Base-by-base conservation (phyloP, 768 basidiomycete species). In the Naganishia randhawae region DNA sequence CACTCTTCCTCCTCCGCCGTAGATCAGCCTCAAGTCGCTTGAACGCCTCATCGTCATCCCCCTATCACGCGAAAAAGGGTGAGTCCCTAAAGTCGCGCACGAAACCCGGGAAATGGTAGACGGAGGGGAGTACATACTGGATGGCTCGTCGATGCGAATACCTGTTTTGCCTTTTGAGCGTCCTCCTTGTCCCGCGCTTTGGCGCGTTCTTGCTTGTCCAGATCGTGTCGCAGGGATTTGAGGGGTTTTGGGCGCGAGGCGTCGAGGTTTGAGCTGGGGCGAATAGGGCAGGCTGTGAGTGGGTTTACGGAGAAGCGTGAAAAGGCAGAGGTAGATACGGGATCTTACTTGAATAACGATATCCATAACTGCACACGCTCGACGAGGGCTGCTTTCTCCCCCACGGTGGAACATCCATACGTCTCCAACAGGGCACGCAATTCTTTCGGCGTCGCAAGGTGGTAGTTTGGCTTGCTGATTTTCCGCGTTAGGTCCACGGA, bases 341-440 rank as follows among this genome's bases (percentile, higher is more conserved):
- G n/a, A n/a, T n/a, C 69, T n/a, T 31, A 71, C 70, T 79, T 79
- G 71, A 69, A 77, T 7, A 79, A 67, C 22, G 76, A 71, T n/a
- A 79, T 79, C 76, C 77, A 79, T 63, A 77, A 70, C 68, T 76
- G 75, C 0, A 77, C 52, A 29, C 78, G 67, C 9, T 70, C 41
- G 17, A 66, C 51, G 9, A 79, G 71, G 2, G 68, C 50, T 0
- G 61, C 31, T 64, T 75, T 76, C 65, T 79, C 78, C 14, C 78
- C 78, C 16, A 57, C 53, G 0, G 75, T 75, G 2, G 73, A 62
- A 3, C 77, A 67, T 6, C 70, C 67, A 53, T 77, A 71, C n/a
- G 72, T 71, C 69, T 76, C 65, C 19, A 57, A 63, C 31, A 75
- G 67, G 3, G 51, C 27, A 25, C 73, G 63, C 5, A 79, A 69